These are phyloP conservation scores for Ramalina intermedia DNA, from an alignment of 495 filamentous ascomycete genomes.

Conservation along the genomic window DNA sequence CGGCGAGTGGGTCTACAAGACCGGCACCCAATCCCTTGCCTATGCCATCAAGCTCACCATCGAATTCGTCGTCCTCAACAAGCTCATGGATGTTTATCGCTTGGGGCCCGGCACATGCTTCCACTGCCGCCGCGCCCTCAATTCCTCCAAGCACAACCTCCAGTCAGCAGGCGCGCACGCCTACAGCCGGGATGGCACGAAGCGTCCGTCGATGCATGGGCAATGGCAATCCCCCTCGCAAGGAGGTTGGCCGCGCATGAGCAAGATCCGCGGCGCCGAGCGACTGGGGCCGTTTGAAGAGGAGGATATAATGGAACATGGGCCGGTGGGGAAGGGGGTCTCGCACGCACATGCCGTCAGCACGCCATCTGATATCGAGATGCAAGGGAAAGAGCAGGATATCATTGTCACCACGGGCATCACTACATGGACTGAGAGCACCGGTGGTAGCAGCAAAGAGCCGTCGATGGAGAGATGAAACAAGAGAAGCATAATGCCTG, in stretches of 20 bases:
- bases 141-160: not conserved
- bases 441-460: not conserved
- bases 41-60: constrained; percentile 42
- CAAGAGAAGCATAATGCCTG: no score
- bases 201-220: not conserved
- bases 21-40: constrained; percentile 33
- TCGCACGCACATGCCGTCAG: not conserved
- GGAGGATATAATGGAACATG: not conserved
- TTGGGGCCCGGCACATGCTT: constrained; percentile 6
- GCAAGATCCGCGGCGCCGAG: not conserved
- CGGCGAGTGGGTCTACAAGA: constrained; percentile 32
- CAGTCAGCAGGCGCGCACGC: not conserved
- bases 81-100: constrained; percentile 21
- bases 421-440: not conserved
- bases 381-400: constrained; percentile 1
- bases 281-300: constrained; percentile 2
- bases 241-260: not conserved
- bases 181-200: not conserved
- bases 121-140: constrained; percentile 7
- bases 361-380: not conserved
- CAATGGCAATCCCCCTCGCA: not conserved
- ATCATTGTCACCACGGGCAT: constrained; percentile 1
- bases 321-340: not conserved
- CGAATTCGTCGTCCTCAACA: constrained; percentile 38
- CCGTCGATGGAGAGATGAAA: no score